Evolutionary conservation across 345 rosid genomes (phyloP), one percentile per base, ranked within the genome.

Genomic region (Trapa incisa): DNA sequence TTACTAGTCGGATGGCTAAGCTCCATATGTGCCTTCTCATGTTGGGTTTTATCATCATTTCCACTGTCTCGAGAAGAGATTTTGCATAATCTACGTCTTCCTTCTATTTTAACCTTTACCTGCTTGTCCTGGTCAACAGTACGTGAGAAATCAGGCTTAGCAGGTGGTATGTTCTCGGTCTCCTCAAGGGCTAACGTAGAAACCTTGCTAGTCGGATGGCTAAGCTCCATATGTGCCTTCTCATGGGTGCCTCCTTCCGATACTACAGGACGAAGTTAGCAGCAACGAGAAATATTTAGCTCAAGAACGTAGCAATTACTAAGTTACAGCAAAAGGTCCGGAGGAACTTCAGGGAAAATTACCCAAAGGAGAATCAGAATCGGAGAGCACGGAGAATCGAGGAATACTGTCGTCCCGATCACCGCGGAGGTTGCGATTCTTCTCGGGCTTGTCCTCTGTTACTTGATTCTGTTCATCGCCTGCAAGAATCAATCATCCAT

Each of bases 11-110:
- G 42, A 13, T 6, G 58, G 62, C 39, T 54, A 53, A n/a, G 1
- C 61, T 69, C 72, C 43, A 41, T 37, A n/a, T 45, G 32, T 35
- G 58, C 37, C 65, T 43, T 57, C 32, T 16, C 65, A 22, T 65
- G 69, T 65, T 60, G 64, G 15, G 17, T 37, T 63, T 56, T 47
- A 47, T 67, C 71, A 60, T 71, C 67, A 48, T 74, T 67, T 22
- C 54, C 74, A 65, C 65, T 71, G 58, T 80, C 84, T 69, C 65
- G 67, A 65, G 82, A 67, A 63, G 89, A 81, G 70, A 85, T 64
- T 75, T 80, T 85, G 71, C 86, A 87, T 37, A 85, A 83, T 14
- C 88, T 79, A 22, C 85, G 81, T 61, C 80, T 78, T 36, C 94
- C 90, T 75, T 79, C 70, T 37, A 84, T 79, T 76, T 75, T 82